Evolutionary conservation across 1,284 basidiomycete species (phyloP), one percentile per base, ranked within the genome.

Genomic region (Papiliotrema flavescens): DNA sequence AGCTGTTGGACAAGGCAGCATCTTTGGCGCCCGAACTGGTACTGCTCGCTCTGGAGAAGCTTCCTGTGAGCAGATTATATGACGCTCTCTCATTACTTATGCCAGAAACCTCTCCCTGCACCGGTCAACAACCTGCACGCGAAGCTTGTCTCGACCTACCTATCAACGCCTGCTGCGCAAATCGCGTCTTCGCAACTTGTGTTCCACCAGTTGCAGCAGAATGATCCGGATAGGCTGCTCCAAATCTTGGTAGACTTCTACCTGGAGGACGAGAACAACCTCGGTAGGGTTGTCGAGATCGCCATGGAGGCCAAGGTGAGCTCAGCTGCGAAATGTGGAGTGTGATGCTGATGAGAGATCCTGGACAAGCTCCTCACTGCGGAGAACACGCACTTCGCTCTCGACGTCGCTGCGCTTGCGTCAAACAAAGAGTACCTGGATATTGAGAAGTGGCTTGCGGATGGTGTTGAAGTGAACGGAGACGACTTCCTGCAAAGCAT

Each of bases 111-210:
- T 5, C 96, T 94, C 87, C 90, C 88, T 61, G 84, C 87, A 19
- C 87, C 93, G 46, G 88, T 95, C 44, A 77, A 83, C 34, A 89
- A 93, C 62, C 90, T 98, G 74, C 86, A 89, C 17, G 84, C 87
- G 50, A 89, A 89, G 67, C 81, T 98, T 24, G 80, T 98, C 48
- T 82, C 85, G 43, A 89, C 94, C 84, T 98, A 98, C 80, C 81
- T 98, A 46, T 60, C 64, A 28, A 62, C 63, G 24, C 54, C 66
- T 7, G 23, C 63, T 1, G 86, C 85, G 20, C 89, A 91, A 5
- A 89, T 96, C 69, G 91, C 92, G 7, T 93, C 93, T 62, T 90
- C 95, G 65, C 90, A 95, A 63, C 84, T 98, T 22, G 94, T 98
- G 54, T 98, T 98, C 79, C 90, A 95, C 85, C 83, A 91, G 54